phyloP scores from a whole-genome alignment of 306 rosid species.

The Lathyrus tuberosus region DNA sequence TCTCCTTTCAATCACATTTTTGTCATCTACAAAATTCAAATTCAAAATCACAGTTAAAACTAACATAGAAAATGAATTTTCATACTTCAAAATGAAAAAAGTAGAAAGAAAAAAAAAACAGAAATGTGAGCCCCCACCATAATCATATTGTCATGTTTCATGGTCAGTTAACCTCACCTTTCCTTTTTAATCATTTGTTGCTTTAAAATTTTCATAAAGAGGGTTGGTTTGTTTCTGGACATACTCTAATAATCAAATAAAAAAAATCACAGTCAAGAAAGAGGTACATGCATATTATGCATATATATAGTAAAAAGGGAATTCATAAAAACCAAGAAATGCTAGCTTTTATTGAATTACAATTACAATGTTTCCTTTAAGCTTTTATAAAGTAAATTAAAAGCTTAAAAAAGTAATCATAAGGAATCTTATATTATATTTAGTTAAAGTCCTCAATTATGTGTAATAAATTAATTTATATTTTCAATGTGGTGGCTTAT shows the following conservation, averaged over 20 bases:
- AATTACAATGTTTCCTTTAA: constrained; percentile 36
- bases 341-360: constrained; percentile 18
- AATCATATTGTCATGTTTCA: constrained; percentile 70
- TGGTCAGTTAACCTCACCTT: constrained; percentile 59
- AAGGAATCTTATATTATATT: constrained; percentile 32
- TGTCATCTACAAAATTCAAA: too few relatives aligned
- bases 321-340: constrained; percentile 21
- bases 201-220: constrained; percentile 48
- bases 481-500: constrained; percentile 40
- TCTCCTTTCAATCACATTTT: too few relatives aligned
- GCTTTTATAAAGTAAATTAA: constrained; percentile 29
- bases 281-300: constrained; percentile 47
- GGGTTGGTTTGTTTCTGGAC: constrained; percentile 48
- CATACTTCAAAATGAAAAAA: constrained; percentile 58
- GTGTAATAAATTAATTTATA: constrained; percentile 21
- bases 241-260: constrained; percentile 17
- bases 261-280: constrained; percentile 30
- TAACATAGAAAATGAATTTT: too few relatives aligned
- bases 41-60: background rate
- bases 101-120: constrained; percentile 51
- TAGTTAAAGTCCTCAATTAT: constrained; percentile 3
- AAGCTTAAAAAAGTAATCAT: constrained; percentile 36
- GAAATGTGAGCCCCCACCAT: constrained; percentile 68
- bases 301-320: constrained; percentile 5
- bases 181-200: constrained; percentile 62